phyloP scores from a whole-genome alignment of 345 rosid genomes.

The Rhodamnia argentea region DNA sequence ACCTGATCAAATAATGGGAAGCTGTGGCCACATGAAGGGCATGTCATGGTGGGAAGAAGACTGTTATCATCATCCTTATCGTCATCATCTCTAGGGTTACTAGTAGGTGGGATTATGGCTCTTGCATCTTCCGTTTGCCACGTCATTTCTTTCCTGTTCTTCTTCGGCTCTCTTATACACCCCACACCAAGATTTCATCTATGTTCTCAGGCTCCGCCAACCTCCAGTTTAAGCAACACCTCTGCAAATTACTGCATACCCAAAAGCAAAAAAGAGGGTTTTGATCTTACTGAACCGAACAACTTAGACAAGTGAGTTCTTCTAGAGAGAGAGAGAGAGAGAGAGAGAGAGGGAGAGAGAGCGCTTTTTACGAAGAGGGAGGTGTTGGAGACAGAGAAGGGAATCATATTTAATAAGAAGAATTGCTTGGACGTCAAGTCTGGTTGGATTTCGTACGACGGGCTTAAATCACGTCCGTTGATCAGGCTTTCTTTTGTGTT shows the following conservation, averaged over 20 bases:
- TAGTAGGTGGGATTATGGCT: background rate
- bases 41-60: slow-evolving; percentile 8
- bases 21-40: slow-evolving; percentile 78
- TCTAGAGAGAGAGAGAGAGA: background rate
- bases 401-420: background rate
- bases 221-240: background rate
- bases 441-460: background rate
- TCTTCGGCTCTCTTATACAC: background rate
- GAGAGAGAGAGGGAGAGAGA: background rate
- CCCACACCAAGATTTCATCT: background rate
- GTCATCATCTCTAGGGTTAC: background rate
- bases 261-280: background rate
- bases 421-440: background rate
- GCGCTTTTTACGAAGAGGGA: background rate
- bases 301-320: background rate
- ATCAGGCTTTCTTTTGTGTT: background rate
- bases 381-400: background rate
- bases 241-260: background rate
- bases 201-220: background rate
- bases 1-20: slow-evolving; percentile 62
- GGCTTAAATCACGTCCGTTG: background rate
- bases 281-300: background rate
- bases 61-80: background rate
- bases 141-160: background rate
- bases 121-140: background rate